Evolutionary conservation across 352 stramenopile genomes (phyloP).

Genomic region (Blastocystis sp.): DNA sequence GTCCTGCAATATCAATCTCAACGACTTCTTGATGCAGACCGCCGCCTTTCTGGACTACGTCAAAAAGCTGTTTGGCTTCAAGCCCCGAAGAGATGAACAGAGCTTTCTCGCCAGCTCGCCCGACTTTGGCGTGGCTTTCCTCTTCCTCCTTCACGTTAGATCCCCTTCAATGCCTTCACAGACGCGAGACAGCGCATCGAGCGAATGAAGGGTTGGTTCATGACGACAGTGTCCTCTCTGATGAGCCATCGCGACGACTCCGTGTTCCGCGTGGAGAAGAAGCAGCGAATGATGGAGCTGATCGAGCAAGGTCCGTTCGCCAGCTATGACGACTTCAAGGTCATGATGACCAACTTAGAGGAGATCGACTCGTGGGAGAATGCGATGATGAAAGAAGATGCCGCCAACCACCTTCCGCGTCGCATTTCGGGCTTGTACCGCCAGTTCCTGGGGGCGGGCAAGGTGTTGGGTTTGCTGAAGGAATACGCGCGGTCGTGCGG

Average conservation of each 20-base stretch:
- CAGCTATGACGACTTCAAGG: not conserved
- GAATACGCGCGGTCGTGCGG: not conserved
- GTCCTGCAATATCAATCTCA: slow-evolving; percentile 79
- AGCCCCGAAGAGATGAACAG: not conserved
- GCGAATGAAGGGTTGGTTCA: slow-evolving; percentile 10
- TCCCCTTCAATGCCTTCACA: no score
- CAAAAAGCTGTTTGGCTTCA: not conserved
- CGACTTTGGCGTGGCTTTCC: not conserved
- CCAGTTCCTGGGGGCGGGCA: not conserved
- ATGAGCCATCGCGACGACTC: slow-evolving; percentile 8
- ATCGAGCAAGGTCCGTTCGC: slow-evolving; percentile 17
- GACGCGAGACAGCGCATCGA: not conserved
- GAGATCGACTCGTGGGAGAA: not conserved
- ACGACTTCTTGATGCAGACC: not conserved
- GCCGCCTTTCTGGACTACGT: not conserved
- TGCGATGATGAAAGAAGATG: not conserved
- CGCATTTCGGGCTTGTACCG: not conserved
- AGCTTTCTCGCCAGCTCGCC: not conserved
- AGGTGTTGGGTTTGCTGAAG: not conserved
- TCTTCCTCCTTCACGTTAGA: no score
- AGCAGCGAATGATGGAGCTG: slow-evolving; percentile 5
- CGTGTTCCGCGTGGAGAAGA: not conserved
- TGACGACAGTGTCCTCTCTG: not conserved
- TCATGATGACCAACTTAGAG: not conserved
- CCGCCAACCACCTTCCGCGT: not conserved